phyloP scores from a whole-genome alignment of 257 asterid species.

The Ajuga chamaepitys region DNA sequence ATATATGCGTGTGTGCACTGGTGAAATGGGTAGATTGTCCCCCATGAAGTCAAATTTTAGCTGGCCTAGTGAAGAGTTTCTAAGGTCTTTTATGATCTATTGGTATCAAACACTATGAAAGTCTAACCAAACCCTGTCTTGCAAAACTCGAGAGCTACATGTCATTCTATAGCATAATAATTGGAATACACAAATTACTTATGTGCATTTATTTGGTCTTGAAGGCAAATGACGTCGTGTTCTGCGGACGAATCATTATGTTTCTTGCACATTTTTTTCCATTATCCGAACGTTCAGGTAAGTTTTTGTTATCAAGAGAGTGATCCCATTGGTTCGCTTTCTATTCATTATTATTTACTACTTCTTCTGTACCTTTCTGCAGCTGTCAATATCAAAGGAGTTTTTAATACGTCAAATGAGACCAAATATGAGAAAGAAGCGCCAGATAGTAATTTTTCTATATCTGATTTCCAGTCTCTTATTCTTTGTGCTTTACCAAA shows the following conservation, averaged over 20 bases:
- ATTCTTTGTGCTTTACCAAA: neutral
- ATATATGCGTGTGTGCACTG: too few relatives aligned
- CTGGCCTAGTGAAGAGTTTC: neutral
- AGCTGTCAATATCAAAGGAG: slow-evolving; percentile 98
- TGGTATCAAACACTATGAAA: neutral
- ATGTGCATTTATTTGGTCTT: slow-evolving; percentile 17
- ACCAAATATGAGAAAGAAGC: slow-evolving; percentile 90
- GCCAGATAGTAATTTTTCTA: slow-evolving; percentile 57
- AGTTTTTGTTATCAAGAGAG: neutral
- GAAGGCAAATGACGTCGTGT: slow-evolving; percentile 98
- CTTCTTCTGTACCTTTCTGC: slow-evolving; percentile 27
- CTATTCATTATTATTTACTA: slow-evolving; percentile 11
- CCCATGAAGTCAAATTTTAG: neutral
- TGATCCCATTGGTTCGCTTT: neutral
- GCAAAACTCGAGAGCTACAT: neutral
- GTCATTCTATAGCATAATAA: neutral
- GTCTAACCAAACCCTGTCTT: neutral
- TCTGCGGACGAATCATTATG: slow-evolving; percentile 97
- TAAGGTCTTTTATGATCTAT: neutral
- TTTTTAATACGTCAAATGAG: slow-evolving; percentile 93
- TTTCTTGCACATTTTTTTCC: slow-evolving; percentile 98
- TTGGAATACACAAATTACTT: slow-evolving; percentile 13
- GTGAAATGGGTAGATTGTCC: too few relatives aligned
- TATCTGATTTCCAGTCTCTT: slow-evolving; percentile 5
- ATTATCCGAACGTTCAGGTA: slow-evolving; percentile 97